These are phyloP conservation scores for Coccomyxa subellipsoidea DNA, from an alignment of 163 green algal genomes.

Conservation along the genomic window DNA sequence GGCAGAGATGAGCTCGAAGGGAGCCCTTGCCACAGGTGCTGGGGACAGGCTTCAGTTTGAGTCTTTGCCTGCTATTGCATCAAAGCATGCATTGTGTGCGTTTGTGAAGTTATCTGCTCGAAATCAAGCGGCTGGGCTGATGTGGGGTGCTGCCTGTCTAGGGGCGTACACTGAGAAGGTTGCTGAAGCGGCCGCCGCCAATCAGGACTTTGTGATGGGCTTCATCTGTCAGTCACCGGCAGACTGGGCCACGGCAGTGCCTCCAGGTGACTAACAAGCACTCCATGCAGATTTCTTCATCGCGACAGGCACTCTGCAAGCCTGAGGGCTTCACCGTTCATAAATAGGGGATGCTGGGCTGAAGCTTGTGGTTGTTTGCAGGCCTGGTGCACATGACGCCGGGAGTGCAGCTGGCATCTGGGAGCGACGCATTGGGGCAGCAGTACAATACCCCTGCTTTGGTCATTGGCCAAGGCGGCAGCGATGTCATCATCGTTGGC, in stretches of 20 bases:
- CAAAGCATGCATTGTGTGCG: too few relatives aligned
- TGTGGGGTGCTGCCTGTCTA: not conserved
- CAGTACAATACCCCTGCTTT: conserved; percentile 94
- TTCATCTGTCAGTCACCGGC: conserved; percentile 91
- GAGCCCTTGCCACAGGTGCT: conserved; percentile 73
- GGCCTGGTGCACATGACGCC: conserved; percentile 98
- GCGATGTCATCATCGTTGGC: conserved; percentile 98
- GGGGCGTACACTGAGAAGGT: conserved; percentile 90
- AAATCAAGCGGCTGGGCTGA: too few relatives aligned
- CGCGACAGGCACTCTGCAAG: too few relatives aligned
- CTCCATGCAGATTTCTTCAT: too few relatives aligned
- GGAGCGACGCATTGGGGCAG: conserved; percentile 88
- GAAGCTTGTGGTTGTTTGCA: too few relatives aligned
- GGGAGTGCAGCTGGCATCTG: conserved; percentile 88
- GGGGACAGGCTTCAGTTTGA: too few relatives aligned
- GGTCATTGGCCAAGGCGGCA: conserved; percentile 81
- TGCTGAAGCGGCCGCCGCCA: conserved; percentile 63
- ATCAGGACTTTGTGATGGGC: conserved; percentile 97
- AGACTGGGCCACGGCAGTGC: conserved; percentile 55
- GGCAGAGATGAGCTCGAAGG: conserved; percentile 94
- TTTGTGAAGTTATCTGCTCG: too few relatives aligned
- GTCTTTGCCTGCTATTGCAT: too few relatives aligned
- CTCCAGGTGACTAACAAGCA: not conserved
- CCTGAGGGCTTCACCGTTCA: too few relatives aligned
- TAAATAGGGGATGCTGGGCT: too few relatives aligned